These are phyloP conservation scores for Fimicolochytrium jonesii DNA, from an alignment of 192 early-diverging fungal species.

Conservation along the genomic window DNA sequence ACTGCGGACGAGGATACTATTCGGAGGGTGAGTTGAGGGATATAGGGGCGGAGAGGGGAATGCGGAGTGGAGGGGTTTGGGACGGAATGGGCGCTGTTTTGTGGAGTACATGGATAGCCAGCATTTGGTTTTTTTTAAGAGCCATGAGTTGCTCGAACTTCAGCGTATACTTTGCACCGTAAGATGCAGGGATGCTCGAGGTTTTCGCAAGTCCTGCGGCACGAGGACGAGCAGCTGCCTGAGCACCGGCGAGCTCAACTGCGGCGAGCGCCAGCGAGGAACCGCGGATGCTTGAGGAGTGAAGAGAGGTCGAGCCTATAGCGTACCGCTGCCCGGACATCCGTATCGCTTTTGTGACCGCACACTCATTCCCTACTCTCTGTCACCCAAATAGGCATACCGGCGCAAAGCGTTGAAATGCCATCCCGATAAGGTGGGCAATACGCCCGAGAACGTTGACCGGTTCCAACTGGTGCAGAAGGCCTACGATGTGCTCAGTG, in stretches of 20 bases:
- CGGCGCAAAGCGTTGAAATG: slow-evolving; percentile 47
- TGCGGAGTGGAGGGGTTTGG: background rate
- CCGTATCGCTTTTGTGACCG: background rate
- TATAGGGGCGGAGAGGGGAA: too few species aligned
- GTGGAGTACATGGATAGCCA: too few species aligned
- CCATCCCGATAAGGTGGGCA: slow-evolving; percentile 67
- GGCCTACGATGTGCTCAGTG: slow-evolving; percentile 75
- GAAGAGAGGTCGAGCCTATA: background rate
- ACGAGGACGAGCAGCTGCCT: too few species aligned
- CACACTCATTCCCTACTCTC: background rate
- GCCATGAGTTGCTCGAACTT: too few species aligned
- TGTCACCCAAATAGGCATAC: slow-evolving; percentile 6
- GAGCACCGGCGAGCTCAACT: too few species aligned
- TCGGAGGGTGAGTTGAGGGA: slow-evolving; percentile 37
- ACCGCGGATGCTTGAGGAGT: background rate
- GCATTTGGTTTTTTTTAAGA: too few species aligned
- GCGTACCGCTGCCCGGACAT: background rate
- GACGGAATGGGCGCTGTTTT: background rate
- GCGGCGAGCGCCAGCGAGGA: too few species aligned
- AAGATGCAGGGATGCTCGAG: too few species aligned
- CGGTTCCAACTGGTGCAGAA: slow-evolving; percentile 83
- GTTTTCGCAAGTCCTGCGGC: too few species aligned
- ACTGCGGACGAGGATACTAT: slow-evolving; percentile 40
- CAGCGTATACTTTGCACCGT: too few species aligned
- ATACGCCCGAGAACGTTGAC: slow-evolving; percentile 40